A percentile compares a stretch with the other conserved stretches of the same genome.
These are phyloP conservation scores for Puccinia hordei DNA, from an alignment of 1,284 basidiomycete species.

Conservation along the genomic window DNA sequence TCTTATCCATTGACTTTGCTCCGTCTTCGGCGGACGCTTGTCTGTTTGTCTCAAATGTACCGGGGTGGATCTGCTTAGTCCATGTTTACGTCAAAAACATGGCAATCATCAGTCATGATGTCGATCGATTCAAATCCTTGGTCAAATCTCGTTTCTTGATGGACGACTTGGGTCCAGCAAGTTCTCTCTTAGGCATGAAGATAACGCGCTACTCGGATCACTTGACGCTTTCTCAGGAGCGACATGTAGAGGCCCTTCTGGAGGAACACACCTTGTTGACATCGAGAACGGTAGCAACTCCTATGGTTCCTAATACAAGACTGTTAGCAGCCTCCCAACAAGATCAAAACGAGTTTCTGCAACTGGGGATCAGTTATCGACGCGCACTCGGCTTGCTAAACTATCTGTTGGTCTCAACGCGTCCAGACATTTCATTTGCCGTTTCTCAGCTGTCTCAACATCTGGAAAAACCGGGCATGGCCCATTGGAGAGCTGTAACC, in stretches of 20 bases:
- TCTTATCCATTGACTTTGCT: background rate
- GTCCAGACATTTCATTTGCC: conserved; percentile 2
- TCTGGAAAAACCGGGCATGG: conserved; percentile 4
- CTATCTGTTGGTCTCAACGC: background rate
- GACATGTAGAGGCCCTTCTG: background rate
- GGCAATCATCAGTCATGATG: conserved; percentile 18
- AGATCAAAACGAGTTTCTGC: background rate
- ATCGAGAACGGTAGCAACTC: background rate
- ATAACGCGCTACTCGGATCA: background rate
- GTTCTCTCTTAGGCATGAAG: background rate
- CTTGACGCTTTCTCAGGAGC: background rate
- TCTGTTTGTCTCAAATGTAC: background rate
- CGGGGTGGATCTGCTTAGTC: background rate
- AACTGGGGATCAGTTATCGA: background rate
- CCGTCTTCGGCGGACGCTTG: background rate
- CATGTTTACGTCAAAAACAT: conserved; percentile 13
- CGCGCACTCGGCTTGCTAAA: background rate
- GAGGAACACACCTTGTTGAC: background rate
- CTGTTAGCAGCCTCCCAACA: background rate
- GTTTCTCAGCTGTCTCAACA: conserved; percentile 12
- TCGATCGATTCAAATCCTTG: background rate
- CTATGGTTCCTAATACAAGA: background rate
- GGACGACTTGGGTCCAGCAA: background rate
- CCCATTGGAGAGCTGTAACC: conserved; percentile 12
- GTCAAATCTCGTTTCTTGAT: background rate